These are phyloP conservation scores for Apiospora arundinis DNA, from an alignment of 2,329 filamentous ascomycete species.

Conservation along the genomic window DNA sequence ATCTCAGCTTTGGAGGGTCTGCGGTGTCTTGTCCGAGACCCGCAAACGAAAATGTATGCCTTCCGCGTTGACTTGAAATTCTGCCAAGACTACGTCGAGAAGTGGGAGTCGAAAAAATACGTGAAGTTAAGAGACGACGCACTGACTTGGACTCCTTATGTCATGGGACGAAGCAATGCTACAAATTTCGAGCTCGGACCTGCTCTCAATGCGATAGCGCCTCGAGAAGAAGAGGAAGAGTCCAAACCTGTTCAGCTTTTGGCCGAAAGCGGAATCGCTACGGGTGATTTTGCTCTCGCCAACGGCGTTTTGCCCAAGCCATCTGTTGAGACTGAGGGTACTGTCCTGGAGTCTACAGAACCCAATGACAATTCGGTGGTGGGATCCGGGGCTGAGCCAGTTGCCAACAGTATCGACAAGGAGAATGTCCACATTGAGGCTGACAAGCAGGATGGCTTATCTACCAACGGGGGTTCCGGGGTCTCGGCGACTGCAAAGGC, in stretches of 20 bases:
- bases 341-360: conserved; percentile 49
- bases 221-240: conserved; percentile 75
- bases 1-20: conserved; percentile 92
- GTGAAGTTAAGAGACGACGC: conserved; percentile 81
- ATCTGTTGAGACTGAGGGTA: conserved; percentile 34
- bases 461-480: conserved; percentile 20
- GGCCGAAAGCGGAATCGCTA: conserved; percentile 38
- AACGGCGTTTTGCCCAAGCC: conserved; percentile 37
- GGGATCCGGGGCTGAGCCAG: conserved; percentile 29
- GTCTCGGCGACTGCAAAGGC: not conserved
- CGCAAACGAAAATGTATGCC: conserved; percentile 86
- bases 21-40: conserved; percentile 87
- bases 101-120: conserved; percentile 89
- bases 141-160: conserved; percentile 93
- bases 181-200: conserved; percentile 85
- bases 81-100: conserved; percentile 84
- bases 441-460: conserved; percentile 30
- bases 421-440: conserved; percentile 27
- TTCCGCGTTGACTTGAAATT: conserved; percentile 86
- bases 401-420: conserved; percentile 37
- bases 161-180: conserved; percentile 88
- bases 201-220: conserved; percentile 83
- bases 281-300: conserved; percentile 39
- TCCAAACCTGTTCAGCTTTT: conserved; percentile 43
- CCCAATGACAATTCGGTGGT: conserved; percentile 40